Evolutionary conservation across 352 stramenopile genomes (phyloP).

Genomic region (Pilasporangium apinafurcum): DNA sequence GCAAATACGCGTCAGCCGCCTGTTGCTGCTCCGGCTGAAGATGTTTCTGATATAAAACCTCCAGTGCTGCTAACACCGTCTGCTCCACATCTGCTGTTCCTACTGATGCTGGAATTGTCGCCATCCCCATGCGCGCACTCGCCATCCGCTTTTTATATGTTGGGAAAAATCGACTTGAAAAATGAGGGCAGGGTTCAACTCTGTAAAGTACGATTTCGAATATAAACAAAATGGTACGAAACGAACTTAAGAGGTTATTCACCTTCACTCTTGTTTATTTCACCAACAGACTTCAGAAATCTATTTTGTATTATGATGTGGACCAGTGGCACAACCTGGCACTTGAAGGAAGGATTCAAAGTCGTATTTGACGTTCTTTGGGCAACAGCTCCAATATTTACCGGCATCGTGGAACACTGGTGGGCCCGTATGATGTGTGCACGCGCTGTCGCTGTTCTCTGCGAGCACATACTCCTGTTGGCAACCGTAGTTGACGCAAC

Average conservation of each 20-base stretch:
- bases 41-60: conserved; percentile 56
- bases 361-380: conserved; percentile 91
- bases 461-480: conserved; percentile 89
- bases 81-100: conserved; percentile 23
- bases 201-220: too few species aligned
- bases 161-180: too few species aligned
- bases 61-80: conserved; percentile 39
- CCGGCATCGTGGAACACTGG: conserved; percentile 91
- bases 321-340: conserved; percentile 74
- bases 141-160: too few species aligned
- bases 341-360: conserved; percentile 93
- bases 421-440: conserved; percentile 79
- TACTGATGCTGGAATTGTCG: too few species aligned
- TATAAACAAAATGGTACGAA: too few species aligned
- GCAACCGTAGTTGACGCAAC: conserved; percentile 90
- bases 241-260: too few species aligned
- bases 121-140: neutral
- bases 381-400: conserved; percentile 94
- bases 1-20: conserved; percentile 66
- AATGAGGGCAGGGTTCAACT: too few species aligned
- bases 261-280: too few species aligned
- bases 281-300: too few species aligned
- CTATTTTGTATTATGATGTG: conserved; percentile 79
- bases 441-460: conserved; percentile 75
- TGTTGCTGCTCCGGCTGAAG: conserved; percentile 46